Evolutionary conservation across 129 eudicot genomes (phyloP), one percentile per base, ranked within the genome.

Genomic region (Escallonia herrerae): DNA sequence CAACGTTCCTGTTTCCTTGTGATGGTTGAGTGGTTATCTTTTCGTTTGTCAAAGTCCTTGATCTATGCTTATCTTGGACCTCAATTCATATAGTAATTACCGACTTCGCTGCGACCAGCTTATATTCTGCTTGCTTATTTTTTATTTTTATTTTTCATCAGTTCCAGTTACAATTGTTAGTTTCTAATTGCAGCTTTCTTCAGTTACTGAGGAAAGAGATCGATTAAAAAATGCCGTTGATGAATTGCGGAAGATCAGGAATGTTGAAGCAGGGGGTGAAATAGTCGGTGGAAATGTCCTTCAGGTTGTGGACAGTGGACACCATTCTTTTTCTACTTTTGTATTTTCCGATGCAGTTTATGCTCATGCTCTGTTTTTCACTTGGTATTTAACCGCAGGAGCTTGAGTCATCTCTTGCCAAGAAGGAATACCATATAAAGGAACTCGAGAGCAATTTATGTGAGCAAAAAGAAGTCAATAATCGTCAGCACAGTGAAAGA

Each of bases 161-260:
- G 43, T 40, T 48, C 62, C 40, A 9, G 6, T 37, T 58, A 33
- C 65, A 60, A 53, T 47, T 42, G 11, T 15, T 42, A 38, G 15
- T 37, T 57, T 47, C 44, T 52, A 51, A 11, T 50, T 85, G 84
- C 81, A 93, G 96, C 83, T 93, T 68, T 66, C 86, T 68, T 81
- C 91, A 59, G 76, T 80, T 72, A 79, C 80, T 1, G 87, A 80
- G 74, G 99, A 93, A 83, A 86, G 89, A 63, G 87, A 93, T 67
- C 77, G 72, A 64, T 70, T 93, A 33, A 76, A 77, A 63, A 68
- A 52, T 64, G 75, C 60, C 15, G 15, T 81, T 44, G 82, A 86
- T 58, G 83, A 84, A 44, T 64, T 86, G 69, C 83, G 77, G 70
- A 80, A 80, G 77, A 74, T 74, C 37, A 83, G 60, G 70, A 80